Base-by-base conservation (phyloP, 2,329 filamentous ascomycete species). In the Aulographum hederae region DNA sequence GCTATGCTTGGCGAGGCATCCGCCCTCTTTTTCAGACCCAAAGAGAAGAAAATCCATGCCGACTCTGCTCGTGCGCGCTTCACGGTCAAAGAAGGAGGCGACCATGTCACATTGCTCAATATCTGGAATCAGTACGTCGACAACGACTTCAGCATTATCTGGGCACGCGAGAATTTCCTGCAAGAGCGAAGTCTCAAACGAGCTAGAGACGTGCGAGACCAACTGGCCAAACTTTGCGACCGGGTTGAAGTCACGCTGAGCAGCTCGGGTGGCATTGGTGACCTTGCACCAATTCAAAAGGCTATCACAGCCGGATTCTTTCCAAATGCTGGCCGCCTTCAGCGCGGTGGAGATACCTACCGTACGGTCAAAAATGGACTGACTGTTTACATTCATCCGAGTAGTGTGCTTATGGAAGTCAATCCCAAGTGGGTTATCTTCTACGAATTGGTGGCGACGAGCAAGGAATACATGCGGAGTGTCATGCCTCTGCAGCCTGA, bases 51-150 rank as follows among this genome's bases (percentile, higher is more conserved):
- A 52, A 77, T 94, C 18, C 81, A 94, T 46, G 89, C 89, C 10
- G 86, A 98, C 52, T 81, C 78, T 38, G 89, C 89, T 0, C 73
- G 84, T 11, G 76, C 78, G 21, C 72, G 86, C 2, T 95, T 95
- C 55, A 92, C 82, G 0, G 63, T 86, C 48, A 81, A 82, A 43
- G 84, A 91, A 38, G 85, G 85, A 21, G 89, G 89, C 26, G 89
- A 98, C 48, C 80, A 93, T 44, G 51, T 89, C 4, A 84, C 81
- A 0, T 67, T 92, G 2, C 69, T 95, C 30, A 93, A 93, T 46
- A 77, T 98, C 43, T 98, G 77, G 73, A 86, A 89, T 44, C 80
- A 93, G 51, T 98, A 84, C 78, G 80, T 85, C 2, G 86, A 95
- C 48, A 76, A 72, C 30, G 86, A 93, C 53, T 98, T 82, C 55